Conservation (phyloP, 192 early-diverging fungal species). For the Geosiphon pyriformis region DNA sequence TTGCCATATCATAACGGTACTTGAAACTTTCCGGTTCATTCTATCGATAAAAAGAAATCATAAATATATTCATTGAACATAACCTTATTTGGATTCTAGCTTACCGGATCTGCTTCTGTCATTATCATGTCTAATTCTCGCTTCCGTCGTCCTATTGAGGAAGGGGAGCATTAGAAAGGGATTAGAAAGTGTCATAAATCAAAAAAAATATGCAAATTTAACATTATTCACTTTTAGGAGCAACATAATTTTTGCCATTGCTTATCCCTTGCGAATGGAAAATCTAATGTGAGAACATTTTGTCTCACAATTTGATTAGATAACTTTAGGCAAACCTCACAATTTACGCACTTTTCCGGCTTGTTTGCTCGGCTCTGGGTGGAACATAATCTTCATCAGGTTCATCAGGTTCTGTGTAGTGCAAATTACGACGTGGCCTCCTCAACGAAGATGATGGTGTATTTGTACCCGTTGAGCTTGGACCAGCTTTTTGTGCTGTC, state of each 20-base stretch:
- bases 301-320: too few relatives aligned
- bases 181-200: background rate
- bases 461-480: background rate
- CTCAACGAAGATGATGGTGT: background rate
- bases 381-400: constrained; percentile 1
- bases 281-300: too few relatives aligned
- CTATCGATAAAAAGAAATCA: constrained; percentile 8
- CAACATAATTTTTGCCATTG: too few relatives aligned
- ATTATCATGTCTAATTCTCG: background rate
- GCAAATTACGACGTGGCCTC: background rate
- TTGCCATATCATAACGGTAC: constrained; percentile 9
- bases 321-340: too few relatives aligned
- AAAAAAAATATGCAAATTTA: too few relatives aligned
- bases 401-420: background rate
- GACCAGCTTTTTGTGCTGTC: background rate
- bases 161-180: background rate
- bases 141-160: background rate
- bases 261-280: too few relatives aligned
- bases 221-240: too few relatives aligned
- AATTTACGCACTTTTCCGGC: too few relatives aligned
- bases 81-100: background rate
- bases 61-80: background rate
- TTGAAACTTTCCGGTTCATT: constrained; percentile 23
- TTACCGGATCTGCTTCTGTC: constrained; percentile 1
- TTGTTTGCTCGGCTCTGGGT: too few relatives aligned